A percentile compares a stretch with the other conserved stretches of the same genome.
Evolutionary conservation across 2,329 filamentous ascomycete genomes (phyloP).

Genomic region (Phoma herbarum): DNA sequence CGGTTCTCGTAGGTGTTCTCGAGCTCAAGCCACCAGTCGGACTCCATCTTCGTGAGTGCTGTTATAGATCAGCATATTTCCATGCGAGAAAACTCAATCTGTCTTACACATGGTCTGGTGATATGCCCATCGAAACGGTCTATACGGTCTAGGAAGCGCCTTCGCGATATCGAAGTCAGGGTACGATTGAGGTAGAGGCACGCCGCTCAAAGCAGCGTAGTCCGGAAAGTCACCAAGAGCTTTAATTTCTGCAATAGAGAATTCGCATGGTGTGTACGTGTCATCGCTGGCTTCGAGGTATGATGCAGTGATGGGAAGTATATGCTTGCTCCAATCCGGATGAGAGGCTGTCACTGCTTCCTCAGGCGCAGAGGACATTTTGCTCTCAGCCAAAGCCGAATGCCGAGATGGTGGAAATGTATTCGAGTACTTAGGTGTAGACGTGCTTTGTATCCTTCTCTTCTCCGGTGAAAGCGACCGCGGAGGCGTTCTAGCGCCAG

Average conservation of each 20-base stretch:
- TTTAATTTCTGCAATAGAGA: conserved; percentile 74
- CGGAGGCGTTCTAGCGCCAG: conserved; percentile 62
- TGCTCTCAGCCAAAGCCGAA: conserved; percentile 36
- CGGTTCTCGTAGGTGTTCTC: conserved; percentile 75
- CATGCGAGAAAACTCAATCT: no score
- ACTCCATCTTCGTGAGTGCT: conserved; percentile 81
- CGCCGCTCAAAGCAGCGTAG: conserved; percentile 77
- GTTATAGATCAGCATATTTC: background rate
- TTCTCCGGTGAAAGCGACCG: conserved; percentile 63
- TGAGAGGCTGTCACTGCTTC: background rate
- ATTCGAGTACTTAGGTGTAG: conserved; percentile 52
- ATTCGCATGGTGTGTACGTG: conserved; percentile 70
- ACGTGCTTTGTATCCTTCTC: conserved; percentile 30
- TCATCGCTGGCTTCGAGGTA: conserved; percentile 40
- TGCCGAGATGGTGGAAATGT: conserved; percentile 64
- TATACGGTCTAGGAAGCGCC: conserved; percentile 76
- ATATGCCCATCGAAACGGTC: conserved; percentile 84
- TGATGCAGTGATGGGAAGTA: conserved; percentile 37
- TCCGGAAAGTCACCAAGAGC: conserved; percentile 80
- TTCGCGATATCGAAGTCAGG: conserved; percentile 72
- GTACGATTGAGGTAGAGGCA: conserved; percentile 73
- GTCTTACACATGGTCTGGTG: conserved; percentile 89
- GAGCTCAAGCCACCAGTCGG: conserved; percentile 90
- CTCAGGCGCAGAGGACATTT: conserved; percentile 29
- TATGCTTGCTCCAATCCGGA: conserved; percentile 20